Evolutionary conservation across 257 asterid genomes (phyloP).

Genomic region (Gentiana macrophylla): DNA sequence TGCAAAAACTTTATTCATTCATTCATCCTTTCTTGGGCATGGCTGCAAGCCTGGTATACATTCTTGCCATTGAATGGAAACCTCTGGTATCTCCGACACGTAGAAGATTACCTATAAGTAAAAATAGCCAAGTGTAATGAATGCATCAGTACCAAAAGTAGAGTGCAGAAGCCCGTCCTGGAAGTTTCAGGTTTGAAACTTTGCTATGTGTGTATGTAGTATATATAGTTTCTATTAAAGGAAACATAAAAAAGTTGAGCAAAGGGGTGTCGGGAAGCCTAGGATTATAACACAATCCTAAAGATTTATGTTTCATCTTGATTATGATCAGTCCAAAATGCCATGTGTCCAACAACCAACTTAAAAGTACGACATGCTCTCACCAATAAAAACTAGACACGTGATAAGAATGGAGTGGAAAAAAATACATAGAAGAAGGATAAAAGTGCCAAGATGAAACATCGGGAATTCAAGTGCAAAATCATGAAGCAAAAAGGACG

Average conservation of each 20-base stretch:
- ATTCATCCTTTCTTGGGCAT: conserved; percentile 83
- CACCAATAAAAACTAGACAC: no score
- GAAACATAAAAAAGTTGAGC: no score
- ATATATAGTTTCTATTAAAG: no score
- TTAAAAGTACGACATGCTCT: no score
- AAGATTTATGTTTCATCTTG: no score
- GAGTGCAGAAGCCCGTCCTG: background rate
- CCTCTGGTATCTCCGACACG: conserved; percentile 90
- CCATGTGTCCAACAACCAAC: no score
- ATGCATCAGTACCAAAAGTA: background rate
- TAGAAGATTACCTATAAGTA: conserved; percentile 79
- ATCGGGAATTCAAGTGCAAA: no score
- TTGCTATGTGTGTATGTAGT: no score
- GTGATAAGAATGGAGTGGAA: no score
- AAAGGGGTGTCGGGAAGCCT: background rate
- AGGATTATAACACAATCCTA: background rate
- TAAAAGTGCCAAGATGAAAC: no score
- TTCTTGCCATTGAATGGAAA: conserved; percentile 92
- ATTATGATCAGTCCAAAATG: no score
- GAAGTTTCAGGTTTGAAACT: no score
- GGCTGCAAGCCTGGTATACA: conserved; percentile 98
- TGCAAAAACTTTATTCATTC: background rate
- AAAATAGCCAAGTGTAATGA: background rate
- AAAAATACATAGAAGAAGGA: background rate
- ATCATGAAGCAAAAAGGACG: background rate